Base-by-base conservation (phyloP, 2,329 filamentous ascomycete species). In the Hypocreales sp. region DNA sequence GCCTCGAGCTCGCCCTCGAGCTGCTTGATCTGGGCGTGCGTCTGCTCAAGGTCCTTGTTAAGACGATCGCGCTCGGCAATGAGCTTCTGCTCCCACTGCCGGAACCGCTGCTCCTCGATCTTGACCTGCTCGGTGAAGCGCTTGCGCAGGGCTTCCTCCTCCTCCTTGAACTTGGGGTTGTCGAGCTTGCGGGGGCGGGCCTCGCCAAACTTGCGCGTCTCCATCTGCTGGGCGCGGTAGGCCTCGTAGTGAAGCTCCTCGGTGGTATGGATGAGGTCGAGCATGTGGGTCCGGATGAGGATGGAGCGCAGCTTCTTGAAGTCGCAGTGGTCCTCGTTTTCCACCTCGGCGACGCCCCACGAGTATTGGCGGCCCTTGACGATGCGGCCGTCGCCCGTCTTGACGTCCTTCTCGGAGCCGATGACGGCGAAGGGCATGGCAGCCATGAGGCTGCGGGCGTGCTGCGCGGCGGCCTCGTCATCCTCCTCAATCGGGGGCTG, bases 141-240 rank as follows among this genome's bases (percentile, higher is more conserved):
- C 76, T 98, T 98, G 61, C 90, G 78, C 40, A 98, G 75, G 36
- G 82, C 81, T 69, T 98, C 90, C 55, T 98, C 90, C 61, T 98
- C 90, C 58, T 98, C 90, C 74, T 98, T 98, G 73, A 95, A 98
- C 69, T 98, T 98, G 62, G 90, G 90, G 69, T 98, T 98, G 65
- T 98, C 90, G 46, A 98, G 69, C 73, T 98, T 98, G 60, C 87
- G 72, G 44, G 90, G 90, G 41, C 87, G 77, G 33, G 86, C 87
- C 65, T 98, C 92, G 59, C 90, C 90, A 45, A 98, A 95, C 64
- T 98, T 98, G 62, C 90, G 76, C 27, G 90, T 98, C 69, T 98
- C 90, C 90, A 98, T 98, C 63, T 98, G 92, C 60, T 92, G 83
- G 30, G 90, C 90, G 46, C 90, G 87, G 69, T 98, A 98, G 35